Evolutionary conservation across 805 yeast species (phyloP).

Genomic region (Candida ficus): DNA sequence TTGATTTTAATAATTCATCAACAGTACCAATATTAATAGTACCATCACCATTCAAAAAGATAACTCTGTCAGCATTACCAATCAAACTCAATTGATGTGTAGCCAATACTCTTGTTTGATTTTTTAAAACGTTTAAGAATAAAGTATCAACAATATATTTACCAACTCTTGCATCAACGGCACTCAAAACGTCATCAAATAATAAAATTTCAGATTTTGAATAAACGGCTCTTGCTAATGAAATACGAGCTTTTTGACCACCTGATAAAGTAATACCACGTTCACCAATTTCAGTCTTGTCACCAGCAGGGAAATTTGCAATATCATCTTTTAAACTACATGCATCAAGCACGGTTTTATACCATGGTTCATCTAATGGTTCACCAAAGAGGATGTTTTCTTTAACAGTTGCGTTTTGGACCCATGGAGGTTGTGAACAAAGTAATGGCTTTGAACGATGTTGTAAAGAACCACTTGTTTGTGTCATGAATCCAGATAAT

Average conservation of each 20-base stretch:
- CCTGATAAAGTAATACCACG: slow-evolving; percentile 74
- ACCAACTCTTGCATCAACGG: slow-evolving; percentile 77
- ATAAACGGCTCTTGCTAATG: slow-evolving; percentile 68
- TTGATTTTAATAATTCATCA: slow-evolving; percentile 38
- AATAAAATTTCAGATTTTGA: slow-evolving; percentile 56
- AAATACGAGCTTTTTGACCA: slow-evolving; percentile 73
- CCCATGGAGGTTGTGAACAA: slow-evolving; percentile 66
- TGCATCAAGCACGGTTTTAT: slow-evolving; percentile 47
- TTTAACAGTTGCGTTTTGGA: slow-evolving; percentile 65
- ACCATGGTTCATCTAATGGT: slow-evolving; percentile 42
- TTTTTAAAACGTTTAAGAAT: slow-evolving; percentile 43
- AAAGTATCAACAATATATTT: slow-evolving; percentile 61
- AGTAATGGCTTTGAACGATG: slow-evolving; percentile 44
- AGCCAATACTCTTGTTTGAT: slow-evolving; percentile 62
- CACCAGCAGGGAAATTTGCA: slow-evolving; percentile 59
- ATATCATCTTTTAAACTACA: slow-evolving; percentile 59
- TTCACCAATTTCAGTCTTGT: slow-evolving; percentile 68
- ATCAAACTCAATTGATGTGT: slow-evolving; percentile 72
- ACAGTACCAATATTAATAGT: slow-evolving; percentile 50
- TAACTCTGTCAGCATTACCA: slow-evolving; percentile 54
- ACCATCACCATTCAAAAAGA: slow-evolving; percentile 62
- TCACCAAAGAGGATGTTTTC: slow-evolving; percentile 63
- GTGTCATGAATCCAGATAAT: slow-evolving; percentile 60
- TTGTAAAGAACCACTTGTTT: slow-evolving; percentile 42
- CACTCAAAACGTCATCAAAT: slow-evolving; percentile 68